These are phyloP conservation scores for Wickerhamomyces kurtzmanii DNA, from an alignment of 805 yeast species.

Conservation along the genomic window DNA sequence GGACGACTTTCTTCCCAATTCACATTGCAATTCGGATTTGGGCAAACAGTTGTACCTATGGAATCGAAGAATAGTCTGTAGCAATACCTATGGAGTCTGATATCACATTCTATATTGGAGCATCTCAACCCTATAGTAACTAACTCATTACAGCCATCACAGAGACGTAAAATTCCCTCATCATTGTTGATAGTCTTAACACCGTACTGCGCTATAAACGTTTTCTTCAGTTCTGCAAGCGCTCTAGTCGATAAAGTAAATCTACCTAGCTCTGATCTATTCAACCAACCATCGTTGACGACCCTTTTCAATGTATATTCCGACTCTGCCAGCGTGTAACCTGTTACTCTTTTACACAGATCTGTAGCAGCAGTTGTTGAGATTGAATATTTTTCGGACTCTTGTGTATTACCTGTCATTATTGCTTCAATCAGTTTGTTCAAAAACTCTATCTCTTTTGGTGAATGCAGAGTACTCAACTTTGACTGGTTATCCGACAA, in stretches of 20 bases:
- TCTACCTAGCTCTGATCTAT: conserved; percentile 19
- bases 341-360: too few species aligned
- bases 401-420: conserved; percentile 10
- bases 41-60: conserved; percentile 21
- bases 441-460: conserved; percentile 29
- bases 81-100: conserved; percentile 41
- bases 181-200: conserved; percentile 12
- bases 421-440: conserved; percentile 30
- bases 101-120: conserved; percentile 20
- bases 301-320: conserved; percentile 27
- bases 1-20: conserved; percentile 8
- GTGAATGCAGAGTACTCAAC: conserved; percentile 21
- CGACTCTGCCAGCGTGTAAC: conserved; percentile 27
- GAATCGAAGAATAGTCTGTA: conserved; percentile 26
- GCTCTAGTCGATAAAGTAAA: conserved; percentile 29
- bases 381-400: conserved; percentile 21
- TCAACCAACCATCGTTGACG: conserved; percentile 46
- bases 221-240: conserved; percentile 36
- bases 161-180: conserved; percentile 28
- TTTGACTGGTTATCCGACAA: conserved; percentile 24
- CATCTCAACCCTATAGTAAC: conserved; percentile 44
- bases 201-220: conserved; percentile 34
- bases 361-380: conserved; percentile 24
- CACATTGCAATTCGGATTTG: conserved; percentile 17
- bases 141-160: conserved; percentile 42